Base-by-base conservation (phyloP, 495 filamentous ascomycete genomes). In the Lophium mytilinum region DNA sequence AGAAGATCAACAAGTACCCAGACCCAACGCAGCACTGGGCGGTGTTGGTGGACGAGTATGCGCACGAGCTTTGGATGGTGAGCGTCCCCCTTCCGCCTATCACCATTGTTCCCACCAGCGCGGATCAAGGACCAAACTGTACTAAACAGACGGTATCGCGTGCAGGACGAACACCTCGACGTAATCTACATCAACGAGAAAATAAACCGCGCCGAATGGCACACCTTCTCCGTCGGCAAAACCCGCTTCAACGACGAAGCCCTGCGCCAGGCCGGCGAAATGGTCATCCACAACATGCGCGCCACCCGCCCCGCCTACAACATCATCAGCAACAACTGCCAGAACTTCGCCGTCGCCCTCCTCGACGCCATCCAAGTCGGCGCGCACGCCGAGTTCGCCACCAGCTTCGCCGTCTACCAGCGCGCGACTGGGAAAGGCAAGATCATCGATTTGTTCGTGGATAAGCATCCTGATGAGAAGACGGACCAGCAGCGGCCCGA, bases 1-100 rank as follows among this genome's bases (percentile, higher is more conserved):
- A 71, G 52, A 68, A 70, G 36, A 65, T 73, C 49, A 60, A 71
- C 53, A 64, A 64, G 49, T 75, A 71, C 51, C 75, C 75, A 3
- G 75, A 77, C 60, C 75, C 75, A 41, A 73, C 74, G n/a, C 74
- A 77, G 60, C 75, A 77, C 57, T 77, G 75, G 75, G 75, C 73
- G 18, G 71, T 77, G 10, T 57, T 77, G 0, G 74, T 77, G 14
- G 75, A 71, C 11, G 72, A 72, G 12, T 77, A 72, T 56, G 66
- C 62, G 35, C 75, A 77, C 52, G 62, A 77, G 62, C 68, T 77
- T 15, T 65, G 60, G 57, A 60, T 74, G 69, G 74, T 30, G 24
- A 30, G 24, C 24, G 2, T 30, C 24, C 24, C 24, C 24, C 6
- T 30, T 30, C 24, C 24, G 6, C 24, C 6, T 30, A 3, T 30